Percentiles rank a stretch among this genome's conserved stretches.
Conservation (phyloP, 805 yeast genomes). For the Isabelozyma gotoi region DNA sequence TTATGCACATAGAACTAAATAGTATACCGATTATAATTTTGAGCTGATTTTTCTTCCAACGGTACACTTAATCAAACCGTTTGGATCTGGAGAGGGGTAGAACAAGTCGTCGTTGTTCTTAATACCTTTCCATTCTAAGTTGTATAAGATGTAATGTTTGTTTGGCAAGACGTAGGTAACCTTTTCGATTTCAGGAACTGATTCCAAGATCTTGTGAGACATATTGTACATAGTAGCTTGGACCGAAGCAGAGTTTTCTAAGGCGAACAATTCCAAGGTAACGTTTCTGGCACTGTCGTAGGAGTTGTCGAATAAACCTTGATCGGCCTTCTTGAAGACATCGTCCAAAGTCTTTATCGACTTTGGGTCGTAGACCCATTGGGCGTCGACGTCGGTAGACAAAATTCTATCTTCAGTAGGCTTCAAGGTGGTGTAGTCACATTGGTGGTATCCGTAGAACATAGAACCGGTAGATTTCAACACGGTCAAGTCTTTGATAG, state of each 20-base stretch:
- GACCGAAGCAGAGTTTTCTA: slow-evolving; percentile 88
- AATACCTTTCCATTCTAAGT: slow-evolving; percentile 82
- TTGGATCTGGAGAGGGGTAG: slow-evolving; percentile 91
- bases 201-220: slow-evolving; percentile 67
- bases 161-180: slow-evolving; percentile 84
- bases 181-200: slow-evolving; percentile 54
- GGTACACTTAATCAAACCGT: slow-evolving; percentile 85
- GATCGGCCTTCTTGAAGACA: slow-evolving; percentile 51
- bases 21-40: slow-evolving; percentile 43
- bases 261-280: slow-evolving; percentile 77
- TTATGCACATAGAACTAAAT: too few species aligned
- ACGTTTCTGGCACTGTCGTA: slow-evolving; percentile 61
- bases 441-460: slow-evolving; percentile 82
- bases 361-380: slow-evolving; percentile 63
- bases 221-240: slow-evolving; percentile 97
- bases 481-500: slow-evolving; percentile 76
- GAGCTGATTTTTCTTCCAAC: slow-evolving; percentile 61
- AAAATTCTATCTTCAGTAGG: slow-evolving; percentile 84
- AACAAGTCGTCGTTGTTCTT: slow-evolving; percentile 78
- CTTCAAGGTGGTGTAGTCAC: slow-evolving; percentile 85
- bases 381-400: slow-evolving; percentile 79
- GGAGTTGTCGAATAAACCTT: slow-evolving; percentile 64
- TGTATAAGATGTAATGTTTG: slow-evolving; percentile 84
- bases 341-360: slow-evolving; percentile 50
- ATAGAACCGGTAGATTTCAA: slow-evolving; percentile 90